These are phyloP conservation scores for Diaporthe humulicola DNA, from an alignment of 2,329 filamentous ascomycete genomes.

Conservation along the genomic window DNA sequence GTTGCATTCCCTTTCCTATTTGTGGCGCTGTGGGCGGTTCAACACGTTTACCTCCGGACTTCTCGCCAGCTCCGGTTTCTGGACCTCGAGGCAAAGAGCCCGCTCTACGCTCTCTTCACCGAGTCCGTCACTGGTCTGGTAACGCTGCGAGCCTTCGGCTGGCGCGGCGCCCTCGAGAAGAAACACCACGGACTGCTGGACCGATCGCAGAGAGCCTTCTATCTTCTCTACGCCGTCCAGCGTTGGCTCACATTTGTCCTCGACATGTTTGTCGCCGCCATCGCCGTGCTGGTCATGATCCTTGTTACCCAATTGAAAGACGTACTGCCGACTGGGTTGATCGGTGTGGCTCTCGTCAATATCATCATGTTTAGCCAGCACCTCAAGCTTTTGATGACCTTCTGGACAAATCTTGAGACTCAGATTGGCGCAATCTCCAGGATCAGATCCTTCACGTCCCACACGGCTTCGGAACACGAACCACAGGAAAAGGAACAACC, in stretches of 20 bases:
- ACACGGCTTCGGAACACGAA: not conserved
- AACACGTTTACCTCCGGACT: constrained; percentile 65
- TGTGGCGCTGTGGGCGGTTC: constrained; percentile 56
- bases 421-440: constrained; percentile 68
- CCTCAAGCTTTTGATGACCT: constrained; percentile 58
- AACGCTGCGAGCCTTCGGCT: constrained; percentile 68
- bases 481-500: constrained; percentile 13
- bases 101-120: constrained; percentile 62
- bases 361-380: constrained; percentile 46
- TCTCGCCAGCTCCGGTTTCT: constrained; percentile 65
- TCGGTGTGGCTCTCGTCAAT: constrained; percentile 33
- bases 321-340: not conserved
- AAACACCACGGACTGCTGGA: constrained; percentile 64
- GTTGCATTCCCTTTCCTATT: constrained; percentile 58
- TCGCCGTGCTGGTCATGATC: constrained; percentile 52
- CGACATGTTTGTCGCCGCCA: constrained; percentile 59
- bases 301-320: constrained; percentile 58
- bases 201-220: constrained; percentile 67
- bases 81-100: constrained; percentile 66
- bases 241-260: constrained; percentile 68
- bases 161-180: constrained; percentile 58
- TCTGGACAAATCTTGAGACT: constrained; percentile 71
- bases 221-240: constrained; percentile 69
- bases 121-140: constrained; percentile 61
- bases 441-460: constrained; percentile 52